Percentiles rank a stretch among this genome's conserved stretches.
Evolutionary conservation across 1,139 yeast species (phyloP).

Genomic region (Pneumocystis sp.): DNA sequence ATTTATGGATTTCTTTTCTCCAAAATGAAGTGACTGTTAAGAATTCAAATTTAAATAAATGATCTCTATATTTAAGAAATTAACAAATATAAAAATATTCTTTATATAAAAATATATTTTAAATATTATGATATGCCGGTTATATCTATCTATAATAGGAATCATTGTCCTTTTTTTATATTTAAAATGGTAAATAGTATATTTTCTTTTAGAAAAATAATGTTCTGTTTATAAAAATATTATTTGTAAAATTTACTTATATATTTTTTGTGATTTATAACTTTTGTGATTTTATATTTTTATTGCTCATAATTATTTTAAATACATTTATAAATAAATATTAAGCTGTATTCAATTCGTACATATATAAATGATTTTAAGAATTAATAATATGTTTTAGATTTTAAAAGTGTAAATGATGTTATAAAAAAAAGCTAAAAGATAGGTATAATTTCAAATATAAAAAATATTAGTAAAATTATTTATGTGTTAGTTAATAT

Average conservation of each 20-base stretch:
- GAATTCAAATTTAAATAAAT: not conserved
- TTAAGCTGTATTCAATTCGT: no score
- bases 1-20: slow-evolving; percentile 15
- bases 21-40: slow-evolving; percentile 10
- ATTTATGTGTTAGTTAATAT: not conserved
- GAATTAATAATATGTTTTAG: not conserved
- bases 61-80: not conserved
- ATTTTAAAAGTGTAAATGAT: not conserved
- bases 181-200: no score
- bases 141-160: not conserved
- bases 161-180: no score
- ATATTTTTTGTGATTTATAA: no score
- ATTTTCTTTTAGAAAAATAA: no score
- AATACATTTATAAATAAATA: no score
- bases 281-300: no score
- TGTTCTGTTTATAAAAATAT: no score
- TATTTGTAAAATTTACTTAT: no score
- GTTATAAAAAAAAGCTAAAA: not conserved
- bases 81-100: not conserved
- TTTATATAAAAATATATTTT: not conserved
- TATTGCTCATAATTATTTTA: no score
- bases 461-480: not conserved
- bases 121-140: not conserved
- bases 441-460: not conserved
- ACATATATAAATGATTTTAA: no score